phyloP scores from a whole-genome alignment of 2,329 filamentous ascomycete genomes.

The Colletotrichum viniferum region DNA sequence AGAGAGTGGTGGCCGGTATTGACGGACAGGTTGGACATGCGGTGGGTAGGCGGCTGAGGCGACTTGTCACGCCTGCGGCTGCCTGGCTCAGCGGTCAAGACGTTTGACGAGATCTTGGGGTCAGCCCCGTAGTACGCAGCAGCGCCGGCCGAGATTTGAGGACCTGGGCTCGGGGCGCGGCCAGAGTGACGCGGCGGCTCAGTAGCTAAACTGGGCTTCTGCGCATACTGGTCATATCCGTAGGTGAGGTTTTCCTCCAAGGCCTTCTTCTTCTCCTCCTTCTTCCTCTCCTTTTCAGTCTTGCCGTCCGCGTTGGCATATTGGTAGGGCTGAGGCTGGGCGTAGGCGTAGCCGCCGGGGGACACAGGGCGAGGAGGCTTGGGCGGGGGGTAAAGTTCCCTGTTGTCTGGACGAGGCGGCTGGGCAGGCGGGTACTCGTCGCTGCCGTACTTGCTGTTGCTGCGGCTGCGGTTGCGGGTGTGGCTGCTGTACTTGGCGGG shows the following conservation, averaged over 20 bases:
- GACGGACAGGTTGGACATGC: conserved; percentile 59
- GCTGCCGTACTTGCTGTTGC: conserved; percentile 19
- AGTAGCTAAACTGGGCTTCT: conserved; percentile 13
- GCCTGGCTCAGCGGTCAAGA: conserved; percentile 47
- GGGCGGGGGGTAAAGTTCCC: conserved; percentile 37
- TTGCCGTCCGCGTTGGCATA: conserved; percentile 25
- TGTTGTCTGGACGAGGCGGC: conserved; percentile 27
- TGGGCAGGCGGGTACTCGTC: conserved; percentile 26
- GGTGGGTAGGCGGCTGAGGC: conserved; percentile 51
- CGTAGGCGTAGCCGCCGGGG: conserved; percentile 27
- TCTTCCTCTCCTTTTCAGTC: conserved; percentile 28
- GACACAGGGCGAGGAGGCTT: conserved; percentile 19
- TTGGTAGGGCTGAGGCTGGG: conserved; percentile 31
- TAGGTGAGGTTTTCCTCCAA: conserved; percentile 56
- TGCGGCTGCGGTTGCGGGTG: conserved; percentile 29
- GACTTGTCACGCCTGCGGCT: conserved; percentile 45
- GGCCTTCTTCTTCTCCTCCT: conserved; percentile 33
- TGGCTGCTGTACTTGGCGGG: conserved; percentile 51
- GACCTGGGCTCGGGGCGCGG: conserved; percentile 13
- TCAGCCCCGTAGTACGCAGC: conserved; percentile 38
- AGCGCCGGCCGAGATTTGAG: conserved; percentile 22
- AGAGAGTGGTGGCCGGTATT: conserved; percentile 46
- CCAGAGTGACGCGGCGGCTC: conserved; percentile 12
- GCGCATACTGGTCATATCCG: conserved; percentile 33
- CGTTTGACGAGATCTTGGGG: conserved; percentile 36